Conservation (phyloP, 2,329 filamentous ascomycete genomes). For the Cucurbitaria berberidis region DNA sequence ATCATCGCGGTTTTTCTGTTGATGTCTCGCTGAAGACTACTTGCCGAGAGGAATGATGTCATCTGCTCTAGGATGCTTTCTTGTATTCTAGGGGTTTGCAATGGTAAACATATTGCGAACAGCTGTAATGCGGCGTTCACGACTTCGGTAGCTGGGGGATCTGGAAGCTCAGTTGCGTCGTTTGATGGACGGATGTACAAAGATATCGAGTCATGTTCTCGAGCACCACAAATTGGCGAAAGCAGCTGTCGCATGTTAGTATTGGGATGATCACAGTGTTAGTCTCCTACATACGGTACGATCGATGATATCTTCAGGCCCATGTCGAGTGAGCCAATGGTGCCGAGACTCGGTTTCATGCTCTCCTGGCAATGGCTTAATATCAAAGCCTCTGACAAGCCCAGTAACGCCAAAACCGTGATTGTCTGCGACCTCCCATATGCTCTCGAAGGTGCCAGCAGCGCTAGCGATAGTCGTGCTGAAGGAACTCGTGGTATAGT, state of each 20-base stretch:
- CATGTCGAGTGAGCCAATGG: slow-evolving; percentile 61
- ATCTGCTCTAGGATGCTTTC: slow-evolving; percentile 96
- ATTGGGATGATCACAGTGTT: background rate
- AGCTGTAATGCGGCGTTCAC: slow-evolving; percentile 93
- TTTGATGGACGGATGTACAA: slow-evolving; percentile 70
- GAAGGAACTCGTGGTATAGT: slow-evolving; percentile 81
- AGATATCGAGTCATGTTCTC: slow-evolving; percentile 87
- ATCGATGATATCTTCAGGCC: slow-evolving; percentile 70
- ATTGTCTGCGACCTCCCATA: slow-evolving; percentile 96
- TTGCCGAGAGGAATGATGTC: slow-evolving; percentile 83
- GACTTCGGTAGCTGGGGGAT: slow-evolving; percentile 88
- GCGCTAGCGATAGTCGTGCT: slow-evolving; percentile 92
- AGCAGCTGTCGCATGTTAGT: slow-evolving; percentile 43
- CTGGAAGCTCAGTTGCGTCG: slow-evolving; percentile 61
- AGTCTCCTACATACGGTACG: slow-evolving; percentile 42
- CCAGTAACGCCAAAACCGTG: slow-evolving; percentile 93
- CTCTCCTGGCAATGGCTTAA: slow-evolving; percentile 72
- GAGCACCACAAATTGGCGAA: slow-evolving; percentile 76
- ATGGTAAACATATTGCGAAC: slow-evolving; percentile 87
- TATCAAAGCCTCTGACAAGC: slow-evolving; percentile 76
- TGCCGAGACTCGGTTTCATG: slow-evolving; percentile 49
- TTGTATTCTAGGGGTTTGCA: slow-evolving; percentile 89
- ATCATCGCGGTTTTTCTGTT: slow-evolving; percentile 89
- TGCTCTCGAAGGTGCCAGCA: slow-evolving; percentile 85
- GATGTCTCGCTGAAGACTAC: slow-evolving; percentile 79